A percentile compares a stretch with the other conserved stretches of the same genome.
These are phyloP conservation scores for Thamnidium elegans DNA, from an alignment of 192 early-diverging fungal species.

Conservation along the genomic window DNA sequence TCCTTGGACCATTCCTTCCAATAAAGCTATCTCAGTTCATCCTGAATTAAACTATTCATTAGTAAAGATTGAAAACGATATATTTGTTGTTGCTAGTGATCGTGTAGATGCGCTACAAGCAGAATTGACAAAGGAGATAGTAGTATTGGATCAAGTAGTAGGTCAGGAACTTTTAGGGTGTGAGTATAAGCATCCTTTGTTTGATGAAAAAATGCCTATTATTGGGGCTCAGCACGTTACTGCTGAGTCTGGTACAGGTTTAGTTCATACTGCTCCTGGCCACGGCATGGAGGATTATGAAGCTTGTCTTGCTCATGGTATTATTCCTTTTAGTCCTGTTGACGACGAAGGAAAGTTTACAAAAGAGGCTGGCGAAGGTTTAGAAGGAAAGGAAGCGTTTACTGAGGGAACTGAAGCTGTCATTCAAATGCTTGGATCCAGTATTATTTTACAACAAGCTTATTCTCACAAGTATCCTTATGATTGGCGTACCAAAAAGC, in stretches of 20 bases:
- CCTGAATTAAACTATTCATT: constrained; percentile 60
- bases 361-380: constrained; percentile 54
- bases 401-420: constrained; percentile 56
- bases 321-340: constrained; percentile 68
- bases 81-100: constrained; percentile 46
- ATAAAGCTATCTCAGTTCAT: constrained; percentile 65
- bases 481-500: constrained; percentile 82
- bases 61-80: constrained; percentile 26
- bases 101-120: constrained; percentile 39
- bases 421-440: constrained; percentile 48
- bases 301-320: constrained; percentile 48
- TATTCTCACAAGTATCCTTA: constrained; percentile 78
- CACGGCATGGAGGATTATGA: constrained; percentile 86
- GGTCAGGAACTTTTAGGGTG: constrained; percentile 55
- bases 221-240: constrained; percentile 66
- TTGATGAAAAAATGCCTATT: constrained; percentile 46
- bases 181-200: constrained; percentile 56
- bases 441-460: constrained; percentile 48
- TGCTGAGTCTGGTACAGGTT: constrained; percentile 68
- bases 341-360: constrained; percentile 68
- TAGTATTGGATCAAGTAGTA: constrained; percentile 17
- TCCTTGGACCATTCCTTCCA: constrained; percentile 80
- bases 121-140: constrained; percentile 27
- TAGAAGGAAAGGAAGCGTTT: constrained; percentile 63
- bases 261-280: constrained; percentile 82